Base-by-base conservation (phyloP, 2,329 filamentous ascomycete genomes). In the Pyrenochaeta sp. region DNA sequence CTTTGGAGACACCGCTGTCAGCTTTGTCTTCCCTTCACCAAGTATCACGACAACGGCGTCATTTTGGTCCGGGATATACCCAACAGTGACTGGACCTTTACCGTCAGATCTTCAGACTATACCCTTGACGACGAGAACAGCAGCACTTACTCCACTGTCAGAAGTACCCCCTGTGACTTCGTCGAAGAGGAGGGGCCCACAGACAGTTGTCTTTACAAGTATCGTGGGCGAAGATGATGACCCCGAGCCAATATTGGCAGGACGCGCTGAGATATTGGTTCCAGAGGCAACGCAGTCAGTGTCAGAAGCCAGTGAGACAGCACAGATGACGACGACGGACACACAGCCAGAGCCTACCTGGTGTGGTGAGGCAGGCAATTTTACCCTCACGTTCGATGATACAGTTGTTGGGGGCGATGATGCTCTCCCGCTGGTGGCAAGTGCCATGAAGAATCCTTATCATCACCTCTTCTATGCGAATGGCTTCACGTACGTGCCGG, bases 381-480 rank as follows among this genome's bases (percentile, higher is more conserved):
- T 78, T 44, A 73, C 69, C 5, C 51, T 67, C 17, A 55, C 28
- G 0, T 67, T 69, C n/a, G 67, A 62, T 26, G 58, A 57, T 43
- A 60, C 47, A 4, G 50, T 53, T 6, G 60, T 62, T 14, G 47
- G 50, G 4, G 31, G 48, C 41, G 45, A 54, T 5, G 45, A 65
- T 23, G 69, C 66, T 40, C 62, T 72, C 22, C 60, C 73, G 23
- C 51, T 75, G 13, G 69, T 70, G 2, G 68, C 62, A 10, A 65
- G 63, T 30, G 65, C 65, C 6, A 67, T 81, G 44, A 72, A 68
- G 51, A 75, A 73, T 41, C 77, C 77, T 1, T 80, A 79, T 51
- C 73, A 77, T 41, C 77, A 81, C 54, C 70, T 81, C 34, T 74
- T 73, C 58, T 81, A 78, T 63, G 75, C 76, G 28, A 71, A 75